phyloP scores from a whole-genome alignment of 2,329 filamentous ascomycete species.

The Endoconidiophora polonica region DNA sequence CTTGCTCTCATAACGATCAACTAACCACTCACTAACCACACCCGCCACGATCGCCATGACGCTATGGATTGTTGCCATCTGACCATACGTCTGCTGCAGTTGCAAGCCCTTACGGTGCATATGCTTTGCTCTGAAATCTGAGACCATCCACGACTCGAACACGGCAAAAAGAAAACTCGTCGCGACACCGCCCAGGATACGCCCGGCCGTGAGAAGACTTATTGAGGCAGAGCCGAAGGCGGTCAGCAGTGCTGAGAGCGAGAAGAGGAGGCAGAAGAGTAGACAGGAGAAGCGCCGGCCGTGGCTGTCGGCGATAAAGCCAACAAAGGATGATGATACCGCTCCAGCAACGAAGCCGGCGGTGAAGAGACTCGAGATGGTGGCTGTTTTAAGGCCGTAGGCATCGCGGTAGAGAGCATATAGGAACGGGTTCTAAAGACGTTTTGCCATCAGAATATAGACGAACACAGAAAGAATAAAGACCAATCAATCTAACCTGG shows the following conservation, averaged over 20 bases:
- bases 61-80: conserved; percentile 35
- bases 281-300: conserved; percentile 37
- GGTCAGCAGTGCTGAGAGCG: conserved; percentile 31
- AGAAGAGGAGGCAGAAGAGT: conserved; percentile 36
- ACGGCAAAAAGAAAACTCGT: conserved; percentile 41
- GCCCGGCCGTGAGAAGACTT: conserved; percentile 32
- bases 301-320: conserved; percentile 30
- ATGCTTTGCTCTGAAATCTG: conserved; percentile 31
- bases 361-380: conserved; percentile 26
- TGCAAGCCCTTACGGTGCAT: conserved; percentile 25
- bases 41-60: conserved; percentile 18
- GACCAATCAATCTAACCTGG: conserved; percentile 21
- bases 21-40: conserved; percentile 33
- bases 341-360: conserved; percentile 29
- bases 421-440: conserved; percentile 20
- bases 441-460: background rate
- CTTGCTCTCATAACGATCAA: conserved; percentile 28
- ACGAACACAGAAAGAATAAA: background rate
- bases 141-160: conserved; percentile 46
- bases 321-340: conserved; percentile 28
- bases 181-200: conserved; percentile 36
- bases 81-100: conserved; percentile 34
- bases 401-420: conserved; percentile 23
- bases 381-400: conserved; percentile 17
- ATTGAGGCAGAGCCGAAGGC: conserved; percentile 15